A percentile compares a stretch with the other conserved stretches of the same genome.
Evolutionary conservation across 805 yeast genomes (phyloP).

Genomic region (Isabelozyma pseudorhagii): DNA sequence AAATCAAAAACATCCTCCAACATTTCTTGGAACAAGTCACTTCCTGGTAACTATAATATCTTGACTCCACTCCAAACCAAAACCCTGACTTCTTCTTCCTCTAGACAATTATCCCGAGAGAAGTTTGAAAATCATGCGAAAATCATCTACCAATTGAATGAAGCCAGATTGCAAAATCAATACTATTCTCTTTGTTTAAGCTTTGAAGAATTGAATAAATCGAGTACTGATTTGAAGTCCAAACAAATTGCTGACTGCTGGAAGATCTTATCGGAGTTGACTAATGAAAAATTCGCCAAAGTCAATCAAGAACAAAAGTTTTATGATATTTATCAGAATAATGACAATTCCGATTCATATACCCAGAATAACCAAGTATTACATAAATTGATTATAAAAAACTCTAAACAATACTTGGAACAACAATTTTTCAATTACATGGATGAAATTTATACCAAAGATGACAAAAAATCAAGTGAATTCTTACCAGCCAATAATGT

Average conservation of each 20-base stretch:
- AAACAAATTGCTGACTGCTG: slow-evolving; percentile 74
- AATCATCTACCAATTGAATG: slow-evolving; percentile 67
- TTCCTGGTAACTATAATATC: slow-evolving; percentile 29
- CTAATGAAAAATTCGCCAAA: slow-evolving; percentile 32
- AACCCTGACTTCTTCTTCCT: slow-evolving; percentile 10
- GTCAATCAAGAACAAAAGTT: slow-evolving; percentile 35
- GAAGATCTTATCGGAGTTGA: slow-evolving; percentile 56
- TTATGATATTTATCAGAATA: slow-evolving; percentile 15
- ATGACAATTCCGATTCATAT: slow-evolving; percentile 1
- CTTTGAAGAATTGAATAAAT: slow-evolving; percentile 57
- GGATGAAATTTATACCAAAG: slow-evolving; percentile 62
- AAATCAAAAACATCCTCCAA: slow-evolving; percentile 9
- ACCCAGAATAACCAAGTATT: slow-evolving; percentile 29
- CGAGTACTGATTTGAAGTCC: slow-evolving; percentile 59
- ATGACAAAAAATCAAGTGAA: slow-evolving; percentile 32
- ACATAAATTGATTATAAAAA: slow-evolving; percentile 46
- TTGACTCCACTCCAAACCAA: slow-evolving; percentile 27
- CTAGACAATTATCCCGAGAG: slow-evolving; percentile 40
- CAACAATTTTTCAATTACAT: slow-evolving; percentile 73
- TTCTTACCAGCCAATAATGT: slow-evolving; percentile 59
- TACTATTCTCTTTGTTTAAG: slow-evolving; percentile 58
- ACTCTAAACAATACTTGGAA: slow-evolving; percentile 64
- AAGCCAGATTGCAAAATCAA: slow-evolving; percentile 52
- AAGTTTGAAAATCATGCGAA: slow-evolving; percentile 75
- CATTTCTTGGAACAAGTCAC: slow-evolving; percentile 32